Percentiles rank a stretch among this genome's conserved stretches.
Evolutionary conservation across 495 filamentous ascomycete species (phyloP).

Genomic region (Penicillium canescens): DNA sequence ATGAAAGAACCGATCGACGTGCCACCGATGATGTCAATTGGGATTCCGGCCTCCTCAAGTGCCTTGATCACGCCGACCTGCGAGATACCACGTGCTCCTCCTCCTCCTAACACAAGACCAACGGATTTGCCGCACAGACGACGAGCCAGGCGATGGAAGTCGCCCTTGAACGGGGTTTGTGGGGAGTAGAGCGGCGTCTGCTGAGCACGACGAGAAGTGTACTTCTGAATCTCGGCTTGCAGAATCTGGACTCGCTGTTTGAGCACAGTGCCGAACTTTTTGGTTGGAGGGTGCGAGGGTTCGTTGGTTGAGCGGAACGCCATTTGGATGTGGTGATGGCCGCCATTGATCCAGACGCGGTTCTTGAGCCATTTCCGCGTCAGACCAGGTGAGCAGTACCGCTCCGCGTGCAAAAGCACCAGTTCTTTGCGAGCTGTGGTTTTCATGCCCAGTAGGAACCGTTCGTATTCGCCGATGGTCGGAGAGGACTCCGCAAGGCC

Average conservation of each 20-base stretch:
- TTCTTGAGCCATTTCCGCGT: constrained; percentile 91
- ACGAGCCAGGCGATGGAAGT: constrained; percentile 91
- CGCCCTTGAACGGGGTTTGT: constrained; percentile 90
- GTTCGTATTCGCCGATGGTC: constrained; percentile 90
- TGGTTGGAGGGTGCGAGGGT: constrained; percentile 72
- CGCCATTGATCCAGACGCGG: constrained; percentile 97
- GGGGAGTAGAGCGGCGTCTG: constrained; percentile 88
- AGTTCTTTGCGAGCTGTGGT: constrained; percentile 94
- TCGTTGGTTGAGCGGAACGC: constrained; percentile 76
- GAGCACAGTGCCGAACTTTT: constrained; percentile 78
- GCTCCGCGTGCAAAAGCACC: constrained; percentile 88
- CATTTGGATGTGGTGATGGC: constrained; percentile 98
- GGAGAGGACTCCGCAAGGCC: constrained; percentile 89
- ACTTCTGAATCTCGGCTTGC: constrained; percentile 97
- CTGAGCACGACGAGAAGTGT: constrained; percentile 81
- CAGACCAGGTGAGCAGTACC: constrained; percentile 80
- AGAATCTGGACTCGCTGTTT: constrained; percentile 93
- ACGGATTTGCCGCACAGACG: constrained; percentile 93
- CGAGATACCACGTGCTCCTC: constrained; percentile 86
- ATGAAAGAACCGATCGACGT: constrained; percentile 99
- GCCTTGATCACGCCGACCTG: constrained; percentile 94
- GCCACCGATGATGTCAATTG: constrained; percentile 93
- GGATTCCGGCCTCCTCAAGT: constrained; percentile 93
- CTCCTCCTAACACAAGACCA: constrained; percentile 89
- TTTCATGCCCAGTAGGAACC: constrained; percentile 94